phyloP scores from a whole-genome alignment of 345 rosid species.

The Lepidium africanum region DNA sequence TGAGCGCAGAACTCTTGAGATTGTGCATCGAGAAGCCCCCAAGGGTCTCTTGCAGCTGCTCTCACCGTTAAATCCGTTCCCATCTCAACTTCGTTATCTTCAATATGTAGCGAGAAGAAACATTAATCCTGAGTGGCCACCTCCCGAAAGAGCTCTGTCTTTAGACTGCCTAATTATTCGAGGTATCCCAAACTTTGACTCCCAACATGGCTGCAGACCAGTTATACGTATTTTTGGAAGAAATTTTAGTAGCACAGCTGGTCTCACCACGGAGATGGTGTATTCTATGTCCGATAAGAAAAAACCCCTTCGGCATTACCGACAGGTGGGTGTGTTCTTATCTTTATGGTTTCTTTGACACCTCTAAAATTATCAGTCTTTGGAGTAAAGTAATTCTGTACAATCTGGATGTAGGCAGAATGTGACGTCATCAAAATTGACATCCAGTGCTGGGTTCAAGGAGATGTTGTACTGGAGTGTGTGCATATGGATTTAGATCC shows the following conservation, averaged over 20 bases:
- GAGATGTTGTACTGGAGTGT: slow-evolving; percentile 95
- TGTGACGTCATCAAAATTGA: slow-evolving; percentile 97
- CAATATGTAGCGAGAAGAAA: slow-evolving; percentile 90
- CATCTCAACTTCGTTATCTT: slow-evolving; percentile 95
- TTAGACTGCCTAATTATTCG: slow-evolving; percentile 86
- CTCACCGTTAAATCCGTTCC: slow-evolving; percentile 89
- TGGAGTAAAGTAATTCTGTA: slow-evolving; percentile 5
- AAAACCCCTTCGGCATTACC: slow-evolving; percentile 66
- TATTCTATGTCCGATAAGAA: slow-evolving; percentile 74
- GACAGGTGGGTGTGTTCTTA: slow-evolving; percentile 47
- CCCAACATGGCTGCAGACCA: slow-evolving; percentile 90
- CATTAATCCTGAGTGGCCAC: slow-evolving; percentile 92
- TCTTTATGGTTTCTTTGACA: neutral
- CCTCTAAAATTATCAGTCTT: neutral
- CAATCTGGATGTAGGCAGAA: slow-evolving; percentile 56
- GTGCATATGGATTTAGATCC: slow-evolving; percentile 88
- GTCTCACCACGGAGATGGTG: slow-evolving; percentile 86
- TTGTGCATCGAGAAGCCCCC: slow-evolving; percentile 94
- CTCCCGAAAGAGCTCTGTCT: slow-evolving; percentile 92
- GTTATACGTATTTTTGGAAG: slow-evolving; percentile 90
- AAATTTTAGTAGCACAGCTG: slow-evolving; percentile 45
- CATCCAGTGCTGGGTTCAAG: slow-evolving; percentile 93
- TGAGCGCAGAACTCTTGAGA: slow-evolving; percentile 82
- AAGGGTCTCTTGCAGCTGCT: slow-evolving; percentile 84
- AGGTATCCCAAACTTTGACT: slow-evolving; percentile 81